Evolutionary conservation across 345 rosid species (phyloP).

Genomic region (Bretschneidera sinensis): DNA sequence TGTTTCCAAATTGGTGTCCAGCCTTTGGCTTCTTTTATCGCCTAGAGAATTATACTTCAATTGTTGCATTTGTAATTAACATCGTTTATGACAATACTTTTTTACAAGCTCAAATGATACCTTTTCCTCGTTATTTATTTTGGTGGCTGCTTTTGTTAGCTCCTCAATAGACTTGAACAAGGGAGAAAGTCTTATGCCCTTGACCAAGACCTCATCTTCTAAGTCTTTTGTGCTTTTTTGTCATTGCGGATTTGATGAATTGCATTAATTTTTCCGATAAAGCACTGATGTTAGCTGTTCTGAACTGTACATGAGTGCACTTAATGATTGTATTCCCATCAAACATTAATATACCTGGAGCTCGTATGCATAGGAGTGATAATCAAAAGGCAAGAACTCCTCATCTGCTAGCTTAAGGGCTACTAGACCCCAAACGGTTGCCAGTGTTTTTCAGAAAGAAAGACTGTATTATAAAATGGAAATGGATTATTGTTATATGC

Average conservation of each 20-base stretch:
- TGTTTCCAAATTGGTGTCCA: constrained; percentile 31
- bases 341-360: constrained; percentile 44
- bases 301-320: constrained; percentile 1
- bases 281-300: neutral
- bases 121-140: constrained; percentile 43
- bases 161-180: constrained; percentile 54
- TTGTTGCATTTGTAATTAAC: constrained; percentile 3
- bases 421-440: constrained; percentile 70
- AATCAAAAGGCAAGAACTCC: too few species aligned
- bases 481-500: neutral
- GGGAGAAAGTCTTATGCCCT: constrained; percentile 37
- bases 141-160: constrained; percentile 48
- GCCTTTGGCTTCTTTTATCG: constrained; percentile 28
- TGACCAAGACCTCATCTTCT: constrained; percentile 38
- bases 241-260: constrained; percentile 11
- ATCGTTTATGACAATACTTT: constrained; percentile 5
- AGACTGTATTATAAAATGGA: neutral
- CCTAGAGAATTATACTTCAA: constrained; percentile 25
- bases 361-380: constrained; percentile 57
- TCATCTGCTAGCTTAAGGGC: constrained; percentile 82
- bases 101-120: constrained; percentile 22
- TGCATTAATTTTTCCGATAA: neutral
- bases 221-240: constrained; percentile 52
- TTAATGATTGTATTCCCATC: neutral
- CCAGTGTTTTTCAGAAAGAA: constrained; percentile 27